phyloP scores from a whole-genome alignment of 1,284 basidiomycete species.

The Leccinum solheimii region DNA sequence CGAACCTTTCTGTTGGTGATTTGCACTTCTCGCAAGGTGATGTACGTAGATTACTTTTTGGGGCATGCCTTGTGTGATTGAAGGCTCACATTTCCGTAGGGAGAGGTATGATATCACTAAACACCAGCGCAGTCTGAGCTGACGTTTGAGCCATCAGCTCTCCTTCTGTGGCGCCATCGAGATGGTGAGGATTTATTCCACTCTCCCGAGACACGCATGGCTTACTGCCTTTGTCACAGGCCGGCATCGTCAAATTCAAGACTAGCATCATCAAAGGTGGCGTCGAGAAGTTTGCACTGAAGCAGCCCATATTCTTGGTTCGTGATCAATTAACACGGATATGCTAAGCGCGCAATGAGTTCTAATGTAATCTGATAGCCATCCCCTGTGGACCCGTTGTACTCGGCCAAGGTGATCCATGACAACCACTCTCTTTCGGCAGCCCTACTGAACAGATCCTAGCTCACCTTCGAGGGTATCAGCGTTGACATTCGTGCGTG shows the following conservation, averaged over 20 bases:
- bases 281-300: constrained; percentile 71
- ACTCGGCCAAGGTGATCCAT: constrained; percentile 59
- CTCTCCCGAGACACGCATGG: neutral
- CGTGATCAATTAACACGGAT: constrained; percentile 8
- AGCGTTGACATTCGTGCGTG: constrained; percentile 67
- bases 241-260: constrained; percentile 74
- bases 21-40: constrained; percentile 83
- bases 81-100: constrained; percentile 36
- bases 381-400: constrained; percentile 73
- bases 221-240: constrained; percentile 39
- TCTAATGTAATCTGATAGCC: constrained; percentile 43
- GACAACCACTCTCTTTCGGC: neutral
- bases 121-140: neutral
- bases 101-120: constrained; percentile 43
- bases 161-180: constrained; percentile 82
- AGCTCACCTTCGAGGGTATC: constrained; percentile 74
- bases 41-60: constrained; percentile 39
- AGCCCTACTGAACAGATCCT: neutral
- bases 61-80: neutral
- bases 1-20: constrained; percentile 78
- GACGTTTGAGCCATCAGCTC: constrained; percentile 40
- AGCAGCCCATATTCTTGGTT: constrained; percentile 74
- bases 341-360: neutral
- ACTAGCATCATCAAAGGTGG: constrained; percentile 76
- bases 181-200: constrained; percentile 46